Conservation (phyloP, 805 yeast species). For the Metschnikowia henanensis region DNA sequence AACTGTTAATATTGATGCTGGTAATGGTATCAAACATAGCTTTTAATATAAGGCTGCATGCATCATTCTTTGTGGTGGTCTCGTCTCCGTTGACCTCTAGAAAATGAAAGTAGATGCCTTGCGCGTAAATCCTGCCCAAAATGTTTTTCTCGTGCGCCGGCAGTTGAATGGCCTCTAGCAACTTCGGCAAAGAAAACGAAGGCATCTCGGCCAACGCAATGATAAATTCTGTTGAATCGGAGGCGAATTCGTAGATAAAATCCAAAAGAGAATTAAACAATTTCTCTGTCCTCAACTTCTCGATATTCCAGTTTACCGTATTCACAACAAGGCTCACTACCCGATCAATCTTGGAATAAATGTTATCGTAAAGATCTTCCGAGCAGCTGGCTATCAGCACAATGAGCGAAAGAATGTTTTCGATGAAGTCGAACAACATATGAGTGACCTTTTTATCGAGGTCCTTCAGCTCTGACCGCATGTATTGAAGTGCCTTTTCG, state of each 20-base stretch:
- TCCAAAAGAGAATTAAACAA: conserved; percentile 56
- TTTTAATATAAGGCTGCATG: conserved; percentile 23
- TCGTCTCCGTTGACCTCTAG: conserved; percentile 30
- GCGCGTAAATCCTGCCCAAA: conserved; percentile 36
- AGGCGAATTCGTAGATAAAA: conserved; percentile 57
- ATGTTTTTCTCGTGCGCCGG: conserved; percentile 21
- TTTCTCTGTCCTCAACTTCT: conserved; percentile 34
- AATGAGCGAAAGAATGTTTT: conserved; percentile 68
- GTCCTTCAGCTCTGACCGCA: conserved; percentile 26
- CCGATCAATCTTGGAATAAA: conserved; percentile 46
- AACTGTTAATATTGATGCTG: conserved; percentile 27
- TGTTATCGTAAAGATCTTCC: conserved; percentile 46
- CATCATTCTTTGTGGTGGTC: conserved; percentile 18
- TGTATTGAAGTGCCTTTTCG: conserved; percentile 45
- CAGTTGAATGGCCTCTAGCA: conserved; percentile 20
- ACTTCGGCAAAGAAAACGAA: conserved; percentile 18
- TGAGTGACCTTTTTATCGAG: conserved; percentile 26
- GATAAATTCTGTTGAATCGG: conserved; percentile 58
- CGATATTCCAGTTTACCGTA: conserved; percentile 36
- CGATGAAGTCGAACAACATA: conserved; percentile 64
- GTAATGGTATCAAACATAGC: conserved; percentile 25
- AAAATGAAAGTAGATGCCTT: conserved; percentile 44
- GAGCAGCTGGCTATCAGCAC: conserved; percentile 66
- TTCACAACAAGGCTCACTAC: conserved; percentile 38
- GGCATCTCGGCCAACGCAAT: conserved; percentile 22